Base-by-base conservation (phyloP, 1,284 basidiomycete species). In the Ustilago sp. region DNA sequence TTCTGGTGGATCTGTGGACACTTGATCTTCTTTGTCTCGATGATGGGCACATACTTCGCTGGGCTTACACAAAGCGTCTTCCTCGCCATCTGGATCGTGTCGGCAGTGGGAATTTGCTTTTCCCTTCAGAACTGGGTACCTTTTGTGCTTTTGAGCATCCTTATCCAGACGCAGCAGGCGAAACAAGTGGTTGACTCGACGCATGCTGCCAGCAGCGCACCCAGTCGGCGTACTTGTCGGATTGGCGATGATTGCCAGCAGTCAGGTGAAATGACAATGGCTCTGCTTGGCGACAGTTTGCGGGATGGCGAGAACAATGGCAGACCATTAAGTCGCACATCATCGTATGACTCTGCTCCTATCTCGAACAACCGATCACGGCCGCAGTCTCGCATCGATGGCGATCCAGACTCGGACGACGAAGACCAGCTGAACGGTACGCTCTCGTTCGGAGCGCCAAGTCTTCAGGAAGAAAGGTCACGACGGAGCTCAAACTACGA, bases 51-150 rank as follows among this genome's bases (percentile, higher is more conserved):
- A 2, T 82, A 68, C 45, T 73, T 77, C 15, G 77, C 79, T n/a
- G 67, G 61, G 8, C 41, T 65, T 3, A 55, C 68, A 8, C 61
- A 62, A 19, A 79, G 75, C 52, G 87, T 89, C 1, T 58, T 66
- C 4, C 85, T 87, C 0, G 88, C 89, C 0, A 88, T 88, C 57
- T 45, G 84, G 7, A 81, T 89, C 45, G 87, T 90, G 32, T 87
- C 86, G 1, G 66, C 87, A 13, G 88, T 88, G 6, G 89, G 89
- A 1, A 87, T 89, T 68, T 87, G 86, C 41, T 89, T 88, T 88
- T 87, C 88, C 7, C 74, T 89, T 12, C 79, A 86, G 3, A 87
- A 87, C 67, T 89, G 88, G 88, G 86, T 87, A 3, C 88, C 88
- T 2, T 88, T 87, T 61, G 86, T 86, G 8, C 67, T 88, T 34